A percentile compares a stretch with the other conserved stretches of the same genome.
Conservation (phyloP, 1,284 basidiomycete species). For the Polyporus tsugae region DNA sequence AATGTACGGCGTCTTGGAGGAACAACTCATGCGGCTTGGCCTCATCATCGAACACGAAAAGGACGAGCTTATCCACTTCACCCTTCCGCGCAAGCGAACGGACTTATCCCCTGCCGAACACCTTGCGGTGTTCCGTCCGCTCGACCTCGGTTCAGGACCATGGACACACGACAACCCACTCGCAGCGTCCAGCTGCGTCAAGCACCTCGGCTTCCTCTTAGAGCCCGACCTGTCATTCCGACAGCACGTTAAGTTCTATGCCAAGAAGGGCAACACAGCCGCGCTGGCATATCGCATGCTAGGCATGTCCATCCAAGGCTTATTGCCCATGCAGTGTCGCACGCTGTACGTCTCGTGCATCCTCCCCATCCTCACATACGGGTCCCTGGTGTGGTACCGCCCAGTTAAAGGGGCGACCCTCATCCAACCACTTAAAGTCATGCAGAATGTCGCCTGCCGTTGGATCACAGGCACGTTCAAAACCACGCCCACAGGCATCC, state of each 20-base stretch:
- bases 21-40: neutral
- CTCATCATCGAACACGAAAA: neutral
- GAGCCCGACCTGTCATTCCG: neutral
- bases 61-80: neutral
- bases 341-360: neutral
- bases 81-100: too few species aligned
- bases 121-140: neutral
- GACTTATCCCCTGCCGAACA: too few species aligned
- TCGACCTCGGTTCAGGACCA: neutral
- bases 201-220: neutral
- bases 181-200: neutral
- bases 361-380: conserved; percentile 2
- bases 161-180: neutral
- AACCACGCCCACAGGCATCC: conserved; percentile 22
- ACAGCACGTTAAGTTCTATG: neutral
- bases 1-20: neutral
- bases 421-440: conserved; percentile 12
- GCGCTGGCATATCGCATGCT: conserved; percentile 43
- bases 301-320: conserved; percentile 46
- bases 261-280: conserved; percentile 20
- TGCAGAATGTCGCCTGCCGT: conserved; percentile 21
- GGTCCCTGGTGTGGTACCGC: conserved; percentile 10
- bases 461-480: conserved; percentile 33
- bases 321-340: conserved; percentile 39
- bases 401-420: conserved; percentile 17